These are phyloP conservation scores for Imleria badia DNA, from an alignment of 768 basidiomycete species.

Conservation along the genomic window DNA sequence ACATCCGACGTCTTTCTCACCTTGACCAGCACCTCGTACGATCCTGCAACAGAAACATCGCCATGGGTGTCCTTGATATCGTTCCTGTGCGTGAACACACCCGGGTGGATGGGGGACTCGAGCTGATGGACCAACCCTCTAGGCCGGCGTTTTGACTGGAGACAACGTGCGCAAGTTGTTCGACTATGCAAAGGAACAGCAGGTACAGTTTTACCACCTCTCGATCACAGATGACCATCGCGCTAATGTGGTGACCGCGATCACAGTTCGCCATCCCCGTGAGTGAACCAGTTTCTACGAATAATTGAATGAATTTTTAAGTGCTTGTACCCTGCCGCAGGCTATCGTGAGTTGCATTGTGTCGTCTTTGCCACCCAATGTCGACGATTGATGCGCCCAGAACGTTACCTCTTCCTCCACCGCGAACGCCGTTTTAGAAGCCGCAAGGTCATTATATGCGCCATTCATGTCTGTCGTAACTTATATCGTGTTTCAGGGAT, in stretches of 20 bases:
- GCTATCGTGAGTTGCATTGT: constrained; percentile 63
- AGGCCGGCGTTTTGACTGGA: constrained; percentile 96
- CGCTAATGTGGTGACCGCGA: constrained; percentile 7
- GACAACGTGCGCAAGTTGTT: constrained; percentile 94
- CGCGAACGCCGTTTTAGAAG: constrained; percentile 93
- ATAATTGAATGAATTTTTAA: not conserved
- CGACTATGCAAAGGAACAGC: constrained; percentile 85
- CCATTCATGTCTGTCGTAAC: constrained; percentile 3
- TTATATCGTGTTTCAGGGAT: constrained; percentile 52
- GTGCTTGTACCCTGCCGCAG: constrained; percentile 35
- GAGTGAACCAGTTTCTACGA: constrained; percentile 34
- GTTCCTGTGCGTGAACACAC: constrained; percentile 63
- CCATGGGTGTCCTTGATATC: constrained; percentile 81
- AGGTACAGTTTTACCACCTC: constrained; percentile 48
- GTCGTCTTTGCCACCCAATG: not conserved
- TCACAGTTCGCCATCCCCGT: constrained; percentile 88
- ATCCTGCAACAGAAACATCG: constrained; percentile 9
- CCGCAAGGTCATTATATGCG: constrained; percentile 64
- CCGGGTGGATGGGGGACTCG: not conserved
- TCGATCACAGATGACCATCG: not conserved
- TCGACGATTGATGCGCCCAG: constrained; percentile 38
- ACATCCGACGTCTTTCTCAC: not conserved
- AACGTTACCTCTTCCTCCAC: constrained; percentile 97
- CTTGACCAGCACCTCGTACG: constrained; percentile 11
- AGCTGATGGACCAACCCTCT: constrained; percentile 6